Evolutionary conservation across 768 basidiomycete species (phyloP).

Genomic region (Lyophyllum semitale): DNA sequence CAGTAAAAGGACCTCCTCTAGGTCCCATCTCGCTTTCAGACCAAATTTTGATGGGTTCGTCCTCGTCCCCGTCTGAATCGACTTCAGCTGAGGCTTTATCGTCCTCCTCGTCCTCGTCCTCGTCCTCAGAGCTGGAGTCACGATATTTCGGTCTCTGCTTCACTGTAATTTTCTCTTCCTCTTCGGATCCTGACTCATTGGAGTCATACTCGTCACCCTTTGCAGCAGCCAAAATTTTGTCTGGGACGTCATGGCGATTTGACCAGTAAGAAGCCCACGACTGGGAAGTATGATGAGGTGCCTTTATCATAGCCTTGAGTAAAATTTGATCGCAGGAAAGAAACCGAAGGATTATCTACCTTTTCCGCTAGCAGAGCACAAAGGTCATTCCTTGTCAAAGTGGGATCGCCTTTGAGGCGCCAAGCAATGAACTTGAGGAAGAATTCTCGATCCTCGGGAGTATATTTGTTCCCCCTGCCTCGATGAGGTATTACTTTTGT

Average conservation of each 20-base stretch:
- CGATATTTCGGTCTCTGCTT: slow-evolving; percentile 32
- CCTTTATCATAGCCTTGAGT: slow-evolving; percentile 41
- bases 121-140: slow-evolving; percentile 35
- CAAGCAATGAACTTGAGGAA: slow-evolving; percentile 69
- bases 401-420: slow-evolving; percentile 56
- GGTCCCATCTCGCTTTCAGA: slow-evolving; percentile 55
- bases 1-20: slow-evolving; percentile 48
- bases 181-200: slow-evolving; percentile 22
- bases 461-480: slow-evolving; percentile 62
- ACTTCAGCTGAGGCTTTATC: slow-evolving; percentile 18
- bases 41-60: slow-evolving; percentile 29
- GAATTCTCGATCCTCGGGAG: slow-evolving; percentile 63
- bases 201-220: slow-evolving; percentile 31
- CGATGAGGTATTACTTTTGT: slow-evolving; percentile 43
- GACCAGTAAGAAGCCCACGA: slow-evolving; percentile 76
- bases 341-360: slow-evolving; percentile 30
- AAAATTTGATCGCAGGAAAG: slow-evolving; percentile 5
- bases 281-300: slow-evolving; percentile 61
- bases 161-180: slow-evolving; percentile 20
- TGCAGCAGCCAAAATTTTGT: slow-evolving; percentile 58
- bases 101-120: slow-evolving; percentile 29
- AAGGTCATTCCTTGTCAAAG: slow-evolving; percentile 52
- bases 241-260: slow-evolving; percentile 63
- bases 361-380: slow-evolving; percentile 58
- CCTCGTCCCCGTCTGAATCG: slow-evolving; percentile 37